phyloP scores from a whole-genome alignment of 805 yeast species.

The Lachancea sp. region DNA sequence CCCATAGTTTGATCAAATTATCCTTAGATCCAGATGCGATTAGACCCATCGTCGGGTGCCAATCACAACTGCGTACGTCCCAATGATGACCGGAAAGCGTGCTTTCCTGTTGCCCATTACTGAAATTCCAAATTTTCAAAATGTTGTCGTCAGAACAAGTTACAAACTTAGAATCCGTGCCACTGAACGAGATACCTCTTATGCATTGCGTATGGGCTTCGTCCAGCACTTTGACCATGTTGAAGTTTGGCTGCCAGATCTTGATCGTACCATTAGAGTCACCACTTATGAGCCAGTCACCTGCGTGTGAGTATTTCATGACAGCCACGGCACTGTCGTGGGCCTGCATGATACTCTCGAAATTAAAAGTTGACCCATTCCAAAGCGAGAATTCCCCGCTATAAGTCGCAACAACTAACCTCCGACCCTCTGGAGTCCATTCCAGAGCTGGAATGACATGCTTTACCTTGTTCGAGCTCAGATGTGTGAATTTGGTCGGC shows the following conservation, averaged over 20 bases:
- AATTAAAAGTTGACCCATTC: slow-evolving; percentile 93
- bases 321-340: slow-evolving; percentile 87
- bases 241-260: slow-evolving; percentile 97
- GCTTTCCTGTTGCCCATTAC: slow-evolving; percentile 77
- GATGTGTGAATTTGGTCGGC: slow-evolving; percentile 79
- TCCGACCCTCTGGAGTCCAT: slow-evolving; percentile 96
- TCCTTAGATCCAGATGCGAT: slow-evolving; percentile 94
- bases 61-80: slow-evolving; percentile 96
- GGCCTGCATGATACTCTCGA: slow-evolving; percentile 97
- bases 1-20: slow-evolving; percentile 91
- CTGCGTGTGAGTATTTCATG: slow-evolving; percentile 76
- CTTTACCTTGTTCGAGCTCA: slow-evolving; percentile 83
- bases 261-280: slow-evolving; percentile 89
- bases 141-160: slow-evolving; percentile 90
- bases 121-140: slow-evolving; percentile 90
- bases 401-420: slow-evolving; percentile 82
- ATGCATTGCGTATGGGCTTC: slow-evolving; percentile 56
- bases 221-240: slow-evolving; percentile 77
- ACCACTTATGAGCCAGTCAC: slow-evolving; percentile 91
- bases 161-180: slow-evolving; percentile 86
- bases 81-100: slow-evolving; percentile 89
- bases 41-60: slow-evolving; percentile 89
- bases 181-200: slow-evolving; percentile 82
- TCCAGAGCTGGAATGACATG: slow-evolving; percentile 85
- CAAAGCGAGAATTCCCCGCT: slow-evolving; percentile 95